Conservation (phyloP, 2,329 filamentous ascomycete genomes). For the Sclerotinia borealis region DNA sequence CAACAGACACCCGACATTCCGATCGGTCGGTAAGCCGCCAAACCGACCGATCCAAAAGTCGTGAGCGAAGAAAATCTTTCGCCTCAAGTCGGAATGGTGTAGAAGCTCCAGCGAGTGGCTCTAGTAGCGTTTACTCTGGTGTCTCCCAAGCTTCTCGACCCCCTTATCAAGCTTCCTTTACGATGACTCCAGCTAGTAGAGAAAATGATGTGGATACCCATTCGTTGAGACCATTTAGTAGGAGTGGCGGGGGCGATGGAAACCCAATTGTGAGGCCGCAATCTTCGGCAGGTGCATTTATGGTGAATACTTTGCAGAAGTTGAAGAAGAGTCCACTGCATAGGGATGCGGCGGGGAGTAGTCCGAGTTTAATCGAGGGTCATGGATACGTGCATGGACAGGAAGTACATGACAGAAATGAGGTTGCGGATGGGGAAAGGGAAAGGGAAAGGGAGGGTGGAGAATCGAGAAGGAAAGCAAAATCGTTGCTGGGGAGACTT, state of each 20-base stretch:
- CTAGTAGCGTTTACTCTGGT: conserved; percentile 26
- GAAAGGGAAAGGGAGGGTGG: not conserved
- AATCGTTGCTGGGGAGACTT: not conserved
- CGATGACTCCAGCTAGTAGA: conserved; percentile 27
- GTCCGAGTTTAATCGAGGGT: not conserved
- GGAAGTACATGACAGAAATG: not conserved
- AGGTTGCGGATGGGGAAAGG: not conserved
- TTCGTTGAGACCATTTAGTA: conserved; percentile 3
- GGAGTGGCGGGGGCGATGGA: conserved; percentile 12
- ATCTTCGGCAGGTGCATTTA: not conserved
- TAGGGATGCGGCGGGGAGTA: not conserved
- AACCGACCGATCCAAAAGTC: conserved; percentile 26
- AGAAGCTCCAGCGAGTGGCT: conserved; percentile 24
- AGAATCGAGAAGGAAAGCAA: not conserved
- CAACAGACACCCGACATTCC: conserved; percentile 21
- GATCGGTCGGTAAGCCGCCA: conserved; percentile 17
- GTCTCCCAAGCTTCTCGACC: conserved; percentile 16
- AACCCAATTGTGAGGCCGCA: conserved; percentile 5
- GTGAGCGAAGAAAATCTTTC: conserved; percentile 25
- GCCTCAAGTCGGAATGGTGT: conserved; percentile 25
- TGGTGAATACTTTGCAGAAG: not conserved
- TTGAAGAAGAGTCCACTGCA: not conserved
- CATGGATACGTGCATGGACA: not conserved
- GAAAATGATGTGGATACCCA: conserved; percentile 13
- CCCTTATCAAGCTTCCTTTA: conserved; percentile 19